Evolutionary conservation across 2,329 filamentous ascomycete genomes (phyloP).

Genomic region (Diaporthe nobilis): DNA sequence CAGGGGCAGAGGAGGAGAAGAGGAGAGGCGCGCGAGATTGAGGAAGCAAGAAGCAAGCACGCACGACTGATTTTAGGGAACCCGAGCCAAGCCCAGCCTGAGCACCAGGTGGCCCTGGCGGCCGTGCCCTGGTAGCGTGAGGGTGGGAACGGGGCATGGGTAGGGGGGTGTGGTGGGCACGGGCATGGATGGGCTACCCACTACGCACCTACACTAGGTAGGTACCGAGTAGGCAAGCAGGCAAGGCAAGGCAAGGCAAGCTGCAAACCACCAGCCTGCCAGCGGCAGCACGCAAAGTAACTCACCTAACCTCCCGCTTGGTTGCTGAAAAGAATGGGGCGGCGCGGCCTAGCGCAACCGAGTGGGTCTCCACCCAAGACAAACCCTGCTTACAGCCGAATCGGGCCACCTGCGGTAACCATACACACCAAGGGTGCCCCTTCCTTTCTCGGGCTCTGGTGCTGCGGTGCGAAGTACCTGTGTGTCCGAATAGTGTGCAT

Average conservation of each 20-base stretch:
- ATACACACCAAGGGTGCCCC: constrained; percentile 13
- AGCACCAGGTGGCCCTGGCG: constrained; percentile 28
- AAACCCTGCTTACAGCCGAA: constrained; percentile 33
- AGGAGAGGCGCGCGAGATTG: constrained; percentile 34
- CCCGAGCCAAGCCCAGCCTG: constrained; percentile 28
- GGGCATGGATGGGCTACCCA: constrained; percentile 21
- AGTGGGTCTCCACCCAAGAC: constrained; percentile 32
- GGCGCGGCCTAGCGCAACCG: constrained; percentile 19
- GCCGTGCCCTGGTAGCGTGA: constrained; percentile 17
- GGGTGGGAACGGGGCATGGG: constrained; percentile 25
- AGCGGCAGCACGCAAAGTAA: constrained; percentile 24
- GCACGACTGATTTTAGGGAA: constrained; percentile 35
- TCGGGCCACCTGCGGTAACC: constrained; percentile 34
- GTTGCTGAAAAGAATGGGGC: constrained; percentile 35
- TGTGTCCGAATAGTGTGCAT: background rate
- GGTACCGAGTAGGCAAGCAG: background rate
- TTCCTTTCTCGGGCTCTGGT: constrained; percentile 2
- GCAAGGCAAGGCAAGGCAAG: constrained; percentile 20
- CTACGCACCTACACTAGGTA: background rate
- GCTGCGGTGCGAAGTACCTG: background rate
- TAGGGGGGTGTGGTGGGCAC: background rate
- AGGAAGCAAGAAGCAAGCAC: constrained; percentile 29
- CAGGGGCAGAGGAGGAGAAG: constrained; percentile 28
- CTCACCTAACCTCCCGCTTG: constrained; percentile 35
- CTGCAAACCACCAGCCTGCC: constrained; percentile 30